Base-by-base conservation (phyloP, 1,284 basidiomycete genomes). In the Ceratobasidium sp. region DNA sequence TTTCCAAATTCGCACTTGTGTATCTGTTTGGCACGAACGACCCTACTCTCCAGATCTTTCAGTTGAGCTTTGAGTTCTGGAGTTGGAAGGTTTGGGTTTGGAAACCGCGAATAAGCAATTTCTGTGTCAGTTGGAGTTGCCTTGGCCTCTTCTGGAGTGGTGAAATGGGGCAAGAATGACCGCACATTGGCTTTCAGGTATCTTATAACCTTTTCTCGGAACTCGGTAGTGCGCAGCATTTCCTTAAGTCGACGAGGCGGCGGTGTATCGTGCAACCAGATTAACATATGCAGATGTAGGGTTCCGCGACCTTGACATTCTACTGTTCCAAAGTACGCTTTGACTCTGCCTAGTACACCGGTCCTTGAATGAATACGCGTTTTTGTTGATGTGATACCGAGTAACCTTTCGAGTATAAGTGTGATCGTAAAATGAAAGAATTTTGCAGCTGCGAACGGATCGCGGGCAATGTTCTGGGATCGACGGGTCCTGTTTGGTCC, bases 341-440 rank as follows among this genome's bases (percentile, higher is more conserved):
- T 31, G 0, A 81, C 53, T 22, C 69, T 13, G 0, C 81, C 81
- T 22, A 80, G 69, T 0, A 79, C 72, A 19, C 80, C 78, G 56
- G 2, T 69, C 61, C 22, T 77, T 62, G 75, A 76, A 2, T 77
- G 73, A 14, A 83, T 75, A 64, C 22, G 34, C 54, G 5, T 14
- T 63, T 74, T 77, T 3, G 76, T 72, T 13, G 83, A 74, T 62
- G 19, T 43, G 0, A 86, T 77, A 0, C 82, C 81, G 64, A 86
- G 82, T 0, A 86, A 37, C 0, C 49, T 79, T 27, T 81, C 77
- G 0, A 86, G 59, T 0, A 85, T 78, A 0, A 77, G 74, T 0
- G 75, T 22, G 1, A 86, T 82, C 0, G 82, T 79, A 56, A 84
- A 82, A 51, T 85, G 24, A 71, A 84, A 86, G 72, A 81, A 85